Base-by-base conservation (phyloP, 2,329 filamentous ascomycete species). In the Ascochyta viciae-villosae region DNA sequence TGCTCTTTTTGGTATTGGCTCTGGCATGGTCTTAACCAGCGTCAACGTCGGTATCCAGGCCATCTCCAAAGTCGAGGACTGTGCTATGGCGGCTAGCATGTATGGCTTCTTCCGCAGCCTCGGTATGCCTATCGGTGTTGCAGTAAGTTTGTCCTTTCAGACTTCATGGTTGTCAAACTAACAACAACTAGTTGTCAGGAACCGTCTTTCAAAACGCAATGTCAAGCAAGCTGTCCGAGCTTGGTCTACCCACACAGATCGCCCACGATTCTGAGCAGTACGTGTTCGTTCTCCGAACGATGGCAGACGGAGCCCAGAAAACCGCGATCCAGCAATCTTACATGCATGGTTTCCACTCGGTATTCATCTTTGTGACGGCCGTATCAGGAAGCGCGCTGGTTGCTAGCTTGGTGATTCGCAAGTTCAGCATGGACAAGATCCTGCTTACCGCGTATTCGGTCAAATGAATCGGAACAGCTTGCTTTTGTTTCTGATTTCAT, bases 101-200 rank as follows among this genome's bases (percentile, higher is more conserved):
- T 78, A 75, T 57, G 71, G 65, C 1, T 75, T 76, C 58, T 66
- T 75, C 12, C 72, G 72, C 22, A 76, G 72, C 6, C 71, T 81
- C 52, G 80, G 81, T 1, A 79, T 80, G 78, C 74, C 75, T 10
- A 55, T 79, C 23, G 80, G 80, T 9, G 72, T 82, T 5, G 76
- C 77, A 29, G 57, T 70, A 61, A 55, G 54, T 54, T 4, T 8
- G 10, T n/a, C 15, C 16, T 13, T 4, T 13, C 33, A 15, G 27
- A 2, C 7, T 22, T 12, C n/a, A 6, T 27, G 13, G 3, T 15
- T 9, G 16, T 27, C 6, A 37, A 22, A 31, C 53, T 63, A 37
- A 63, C 22, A 12, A n/a, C 15, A 42, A 13, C 19, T n/a, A 63
- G 57, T 53, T 66, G 13, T 55, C 61, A 12, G 68, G 70, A 27